Conservation (phyloP, 2,329 filamentous ascomycete species). For the Tolypocladium sp. region DNA sequence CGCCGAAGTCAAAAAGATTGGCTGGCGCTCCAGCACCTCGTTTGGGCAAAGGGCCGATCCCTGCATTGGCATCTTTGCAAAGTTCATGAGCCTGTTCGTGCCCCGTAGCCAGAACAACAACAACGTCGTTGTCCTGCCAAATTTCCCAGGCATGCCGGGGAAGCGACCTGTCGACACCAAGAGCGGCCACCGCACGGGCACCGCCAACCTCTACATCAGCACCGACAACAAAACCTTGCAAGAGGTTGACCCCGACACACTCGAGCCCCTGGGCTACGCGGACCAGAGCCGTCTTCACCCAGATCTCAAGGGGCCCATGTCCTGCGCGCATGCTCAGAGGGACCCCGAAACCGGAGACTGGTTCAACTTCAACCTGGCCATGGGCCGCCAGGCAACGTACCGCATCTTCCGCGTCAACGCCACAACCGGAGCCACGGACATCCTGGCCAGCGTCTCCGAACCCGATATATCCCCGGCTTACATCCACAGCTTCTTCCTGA, state of each 20-base stretch:
- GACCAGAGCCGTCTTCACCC: conserved; percentile 56
- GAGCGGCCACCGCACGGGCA: conserved; percentile 24
- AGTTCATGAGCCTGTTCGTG: conserved; percentile 55
- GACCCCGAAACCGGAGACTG: conserved; percentile 67
- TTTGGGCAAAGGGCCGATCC: conserved; percentile 69
- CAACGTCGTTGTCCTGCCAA: conserved; percentile 54
- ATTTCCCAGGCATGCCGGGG: conserved; percentile 48
- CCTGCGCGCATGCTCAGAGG: conserved; percentile 61
- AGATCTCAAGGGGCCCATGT: conserved; percentile 55
- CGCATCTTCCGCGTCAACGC: conserved; percentile 60
- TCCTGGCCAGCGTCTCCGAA: conserved; percentile 57
- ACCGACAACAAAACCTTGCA: conserved; percentile 48
- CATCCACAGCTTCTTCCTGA: conserved; percentile 75
- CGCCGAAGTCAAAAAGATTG: conserved; percentile 49
- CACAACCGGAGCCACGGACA: conserved; percentile 53
- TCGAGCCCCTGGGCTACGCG: conserved; percentile 62
- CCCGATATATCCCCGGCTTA: conserved; percentile 51
- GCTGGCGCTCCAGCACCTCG: conserved; percentile 44
- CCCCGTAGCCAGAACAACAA: conserved; percentile 46
- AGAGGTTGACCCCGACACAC: conserved; percentile 57
- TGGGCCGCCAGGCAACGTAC: conserved; percentile 50
- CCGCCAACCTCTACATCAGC: conserved; percentile 8
- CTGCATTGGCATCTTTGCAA: conserved; percentile 63
- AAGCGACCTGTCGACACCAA: neutral
- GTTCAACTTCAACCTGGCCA: conserved; percentile 73